Evolutionary conservation across 345 rosid genomes (phyloP), one percentile per base, ranked within the genome.

Genomic region (Firmiana major): DNA sequence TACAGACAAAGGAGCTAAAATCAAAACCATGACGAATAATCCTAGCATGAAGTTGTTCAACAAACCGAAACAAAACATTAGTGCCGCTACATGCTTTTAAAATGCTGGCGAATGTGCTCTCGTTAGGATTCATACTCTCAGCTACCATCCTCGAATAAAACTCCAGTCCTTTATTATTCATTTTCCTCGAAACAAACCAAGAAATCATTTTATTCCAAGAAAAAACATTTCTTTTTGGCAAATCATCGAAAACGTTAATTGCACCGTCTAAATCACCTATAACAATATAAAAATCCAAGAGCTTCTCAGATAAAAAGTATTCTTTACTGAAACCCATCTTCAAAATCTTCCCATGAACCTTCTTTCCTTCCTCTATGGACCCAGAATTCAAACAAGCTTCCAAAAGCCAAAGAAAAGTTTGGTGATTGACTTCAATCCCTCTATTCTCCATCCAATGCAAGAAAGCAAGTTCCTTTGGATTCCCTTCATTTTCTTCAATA

Each of bases 21-120:
- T 79, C 86, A 64, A 89, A 86, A 79, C 97, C 95, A 74, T 83
- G 86, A 79, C 45, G 80, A 79, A 91, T 84, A 9, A 89, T 81
- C 85, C 81, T 87, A 49, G 89, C 91, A 84, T 94, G 97, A 80
- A 94, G 86, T 85, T 85, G 89, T 78, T 86, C 77, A 69, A 84
- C 87, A 28, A 72, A 79, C 51, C 78, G 76, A 74, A 89, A 78
- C 34, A 59, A 74, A 84, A 76, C 71, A 75, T 6, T 34, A 75
- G 79, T 82, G 34, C 80, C 79, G 43, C 85, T 75, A 62, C 89
- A 90, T 0, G 91, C 89, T 83, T 83, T 90, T 72, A 91, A 81
- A 76, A 89, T 69, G 80, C 74, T 17, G 0, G 75, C 75, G 76
- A 85, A 88, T 0, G 91, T 89, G 9, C 76, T 78, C 75, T 88